Evolutionary conservation across 495 filamentous ascomycete species (phyloP).

Genomic region (Astrocystis sublimbata): DNA sequence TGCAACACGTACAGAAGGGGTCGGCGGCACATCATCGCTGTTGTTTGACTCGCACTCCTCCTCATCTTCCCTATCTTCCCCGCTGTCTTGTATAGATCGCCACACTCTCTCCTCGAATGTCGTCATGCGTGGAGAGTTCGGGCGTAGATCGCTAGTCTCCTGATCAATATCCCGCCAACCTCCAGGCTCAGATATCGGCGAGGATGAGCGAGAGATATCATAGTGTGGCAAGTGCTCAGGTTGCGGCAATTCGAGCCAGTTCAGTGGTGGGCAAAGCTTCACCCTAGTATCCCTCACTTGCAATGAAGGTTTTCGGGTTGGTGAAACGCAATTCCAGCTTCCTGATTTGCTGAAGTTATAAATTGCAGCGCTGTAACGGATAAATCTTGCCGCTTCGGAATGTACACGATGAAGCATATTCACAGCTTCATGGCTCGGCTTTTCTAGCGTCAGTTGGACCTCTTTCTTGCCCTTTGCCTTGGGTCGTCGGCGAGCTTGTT

Average conservation of each 20-base stretch:
- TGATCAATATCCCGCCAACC: conserved; percentile 17
- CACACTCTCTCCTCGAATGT: neutral
- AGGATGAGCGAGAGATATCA: neutral
- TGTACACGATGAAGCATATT: conserved; percentile 19
- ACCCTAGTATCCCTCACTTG: conserved; percentile 8
- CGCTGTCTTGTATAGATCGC: neutral
- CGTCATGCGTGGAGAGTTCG: neutral
- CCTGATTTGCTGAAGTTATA: conserved; percentile 25
- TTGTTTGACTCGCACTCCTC: neutral
- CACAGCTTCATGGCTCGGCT: conserved; percentile 21
- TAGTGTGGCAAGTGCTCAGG: too few relatives aligned
- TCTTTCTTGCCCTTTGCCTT: conserved; percentile 23
- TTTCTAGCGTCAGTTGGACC: conserved; percentile 19
- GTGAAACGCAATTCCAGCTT: conserved; percentile 18
- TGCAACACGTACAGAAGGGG: neutral
- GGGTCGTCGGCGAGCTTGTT: conserved; percentile 8
- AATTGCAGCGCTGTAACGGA: conserved; percentile 12
- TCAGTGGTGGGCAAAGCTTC: neutral
- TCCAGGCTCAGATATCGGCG: conserved; percentile 18
- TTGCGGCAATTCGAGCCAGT: conserved; percentile 17
- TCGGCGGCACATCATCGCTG: neutral
- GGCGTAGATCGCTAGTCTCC: neutral
- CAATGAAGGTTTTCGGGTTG: conserved; percentile 15
- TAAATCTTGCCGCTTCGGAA: conserved; percentile 13
- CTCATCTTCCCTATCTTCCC: neutral